Evolutionary conservation across 2,329 filamentous ascomycete species (phyloP).

Genomic region (Fusarium chlamydosporum): DNA sequence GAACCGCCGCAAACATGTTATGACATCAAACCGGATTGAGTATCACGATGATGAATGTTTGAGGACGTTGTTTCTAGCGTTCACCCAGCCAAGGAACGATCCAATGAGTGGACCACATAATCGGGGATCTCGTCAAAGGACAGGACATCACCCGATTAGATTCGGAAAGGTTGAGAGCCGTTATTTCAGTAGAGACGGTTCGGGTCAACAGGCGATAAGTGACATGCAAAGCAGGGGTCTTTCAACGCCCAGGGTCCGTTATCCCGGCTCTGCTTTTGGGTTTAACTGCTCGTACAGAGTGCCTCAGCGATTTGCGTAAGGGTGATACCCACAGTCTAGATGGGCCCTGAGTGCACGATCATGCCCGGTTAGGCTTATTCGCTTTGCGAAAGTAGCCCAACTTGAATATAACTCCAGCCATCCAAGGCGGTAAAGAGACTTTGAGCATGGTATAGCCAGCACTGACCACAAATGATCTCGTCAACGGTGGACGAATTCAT

Average conservation of each 20-base stretch:
- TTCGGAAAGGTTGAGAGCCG: conserved; percentile 23
- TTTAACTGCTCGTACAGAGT: background rate
- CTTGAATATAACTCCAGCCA: conserved; percentile 33
- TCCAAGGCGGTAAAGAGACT: conserved; percentile 17
- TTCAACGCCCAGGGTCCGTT: conserved; percentile 24
- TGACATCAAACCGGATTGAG: conserved; percentile 30
- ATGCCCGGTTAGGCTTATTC: conserved; percentile 17
- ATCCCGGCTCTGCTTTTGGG: conserved; percentile 33
- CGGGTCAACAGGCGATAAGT: conserved; percentile 14
- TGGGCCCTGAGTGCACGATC: conserved; percentile 27
- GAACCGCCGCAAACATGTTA: conserved; percentile 28
- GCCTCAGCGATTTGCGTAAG: conserved; percentile 27
- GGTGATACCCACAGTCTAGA: conserved; percentile 29
- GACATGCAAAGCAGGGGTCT: conserved; percentile 31
- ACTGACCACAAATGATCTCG: conserved; percentile 26
- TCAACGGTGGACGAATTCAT: conserved; percentile 16
- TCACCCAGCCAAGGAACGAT: conserved; percentile 36
- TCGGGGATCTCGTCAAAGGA: conserved; percentile 27
- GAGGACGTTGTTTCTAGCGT: conserved; percentile 27
- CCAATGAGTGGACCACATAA: conserved; percentile 23
- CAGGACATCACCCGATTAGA: conserved; percentile 16
- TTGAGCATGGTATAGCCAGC: conserved; percentile 15
- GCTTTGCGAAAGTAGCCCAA: conserved; percentile 7
- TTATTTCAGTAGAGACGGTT: conserved; percentile 14
- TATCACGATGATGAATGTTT: conserved; percentile 25